These are phyloP conservation scores for Podila epicladia DNA, from an alignment of 192 early-diverging fungal species.

Conservation along the genomic window DNA sequence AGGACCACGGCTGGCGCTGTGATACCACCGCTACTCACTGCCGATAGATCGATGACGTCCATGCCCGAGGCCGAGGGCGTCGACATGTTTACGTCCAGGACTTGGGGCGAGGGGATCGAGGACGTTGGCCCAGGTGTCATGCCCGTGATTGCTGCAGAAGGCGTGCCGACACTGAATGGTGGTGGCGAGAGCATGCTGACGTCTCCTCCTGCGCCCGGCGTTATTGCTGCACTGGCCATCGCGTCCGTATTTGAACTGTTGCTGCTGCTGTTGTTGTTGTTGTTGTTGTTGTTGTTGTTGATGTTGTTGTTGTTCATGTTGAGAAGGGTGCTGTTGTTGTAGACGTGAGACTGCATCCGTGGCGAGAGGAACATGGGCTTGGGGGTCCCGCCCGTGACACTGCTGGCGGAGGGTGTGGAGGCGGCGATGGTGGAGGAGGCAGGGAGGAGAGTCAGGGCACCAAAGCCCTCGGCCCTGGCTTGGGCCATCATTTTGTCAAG, in stretches of 20 bases:
- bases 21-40: neutral
- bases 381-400: constrained; percentile 19
- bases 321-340: constrained; percentile 19
- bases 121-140: constrained; percentile 26
- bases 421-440: constrained; percentile 30
- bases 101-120: neutral
- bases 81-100: neutral
- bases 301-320: too few species aligned
- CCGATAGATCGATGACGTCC: neutral
- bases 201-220: neutral
- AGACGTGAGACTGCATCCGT: constrained; percentile 43
- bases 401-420: constrained; percentile 32
- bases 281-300: too few species aligned
- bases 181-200: constrained; percentile 29
- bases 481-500: constrained; percentile 30
- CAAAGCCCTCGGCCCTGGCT: constrained; percentile 36
- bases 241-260: constrained; percentile 1
- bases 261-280: constrained; percentile 5
- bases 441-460: constrained; percentile 29
- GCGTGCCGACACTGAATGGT: constrained; percentile 28
- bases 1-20: constrained; percentile 5
- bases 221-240: neutral
- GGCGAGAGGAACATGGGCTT: constrained; percentile 47
- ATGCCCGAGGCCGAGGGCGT: neutral
- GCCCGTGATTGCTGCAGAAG: neutral